Evolutionary conservation across 345 rosid species (phyloP).

Genomic region (Cardamine occulta): DNA sequence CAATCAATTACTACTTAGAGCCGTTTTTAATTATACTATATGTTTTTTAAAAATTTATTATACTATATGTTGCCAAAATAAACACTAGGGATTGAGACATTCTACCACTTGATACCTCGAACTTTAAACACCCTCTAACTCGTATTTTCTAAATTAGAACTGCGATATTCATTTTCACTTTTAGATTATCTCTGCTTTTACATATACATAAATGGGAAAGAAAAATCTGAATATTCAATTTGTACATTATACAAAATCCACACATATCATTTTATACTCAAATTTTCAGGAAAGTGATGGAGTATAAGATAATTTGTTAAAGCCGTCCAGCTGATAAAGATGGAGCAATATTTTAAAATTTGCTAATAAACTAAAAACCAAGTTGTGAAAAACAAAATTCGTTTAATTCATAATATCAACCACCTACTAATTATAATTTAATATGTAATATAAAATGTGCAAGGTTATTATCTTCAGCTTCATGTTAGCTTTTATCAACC

Average conservation of each 20-base stretch:
- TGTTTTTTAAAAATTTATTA: too few species aligned
- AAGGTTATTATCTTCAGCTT: not conserved
- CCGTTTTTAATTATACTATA: not conserved
- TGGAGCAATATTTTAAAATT: constrained; percentile 1
- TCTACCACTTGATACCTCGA: constrained; percentile 29
- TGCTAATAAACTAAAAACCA: not conserved
- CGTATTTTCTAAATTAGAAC: not conserved
- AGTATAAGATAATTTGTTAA: not conserved
- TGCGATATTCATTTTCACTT: not conserved
- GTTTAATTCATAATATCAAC: not conserved
- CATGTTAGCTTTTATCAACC: not conserved
- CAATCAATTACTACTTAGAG: constrained; percentile 26
- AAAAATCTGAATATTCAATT: not conserved
- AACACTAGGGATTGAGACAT: not conserved
- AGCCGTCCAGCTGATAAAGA: not conserved
- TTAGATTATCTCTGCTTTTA: not conserved
- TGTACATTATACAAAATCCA: not conserved
- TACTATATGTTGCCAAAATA: not conserved
- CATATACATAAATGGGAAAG: not conserved
- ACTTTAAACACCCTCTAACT: not conserved
- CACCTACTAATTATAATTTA: not conserved
- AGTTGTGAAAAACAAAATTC: not conserved
- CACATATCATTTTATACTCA: not conserved
- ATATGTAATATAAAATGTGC: not conserved
- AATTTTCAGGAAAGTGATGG: not conserved